A percentile compares a stretch with the other conserved stretches of the same genome.
Evolutionary conservation across 2,329 filamentous ascomycete genomes (phyloP).

Genomic region (Botrytis fragariae): DNA sequence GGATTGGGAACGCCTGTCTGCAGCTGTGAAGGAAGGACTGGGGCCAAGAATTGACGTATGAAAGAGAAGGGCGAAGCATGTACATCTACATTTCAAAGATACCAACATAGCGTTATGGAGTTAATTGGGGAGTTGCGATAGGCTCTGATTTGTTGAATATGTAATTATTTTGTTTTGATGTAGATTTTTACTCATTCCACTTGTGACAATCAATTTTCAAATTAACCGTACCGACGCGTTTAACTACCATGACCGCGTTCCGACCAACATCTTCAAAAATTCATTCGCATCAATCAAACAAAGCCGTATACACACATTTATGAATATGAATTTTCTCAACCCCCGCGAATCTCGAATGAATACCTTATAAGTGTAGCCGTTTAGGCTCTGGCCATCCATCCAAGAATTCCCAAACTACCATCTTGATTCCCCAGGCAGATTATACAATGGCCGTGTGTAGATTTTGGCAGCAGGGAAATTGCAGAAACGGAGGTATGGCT

Average conservation of each 20-base stretch:
- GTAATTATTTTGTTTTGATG: background rate
- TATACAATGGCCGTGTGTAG: slow-evolving; percentile 45
- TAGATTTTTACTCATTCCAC: background rate
- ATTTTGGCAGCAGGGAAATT: slow-evolving; percentile 64
- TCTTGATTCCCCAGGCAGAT: background rate
- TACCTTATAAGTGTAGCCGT: slow-evolving; percentile 8
- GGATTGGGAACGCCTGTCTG: slow-evolving; percentile 35
- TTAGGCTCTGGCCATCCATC: slow-evolving; percentile 4
- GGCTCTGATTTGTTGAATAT: background rate
- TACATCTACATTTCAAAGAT: slow-evolving; percentile 18
- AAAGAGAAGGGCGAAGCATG: background rate
- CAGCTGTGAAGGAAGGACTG: slow-evolving; percentile 35
- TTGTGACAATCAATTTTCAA: slow-evolving; percentile 6
- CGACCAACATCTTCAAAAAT: slow-evolving; percentile 10
- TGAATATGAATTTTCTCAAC: background rate
- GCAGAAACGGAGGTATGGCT: slow-evolving; percentile 46
- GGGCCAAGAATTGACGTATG: slow-evolving; percentile 30
- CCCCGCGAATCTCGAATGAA: slow-evolving; percentile 10
- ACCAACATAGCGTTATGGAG: slow-evolving; percentile 22
- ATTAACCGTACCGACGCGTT: slow-evolving; percentile 5
- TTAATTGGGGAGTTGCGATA: slow-evolving; percentile 14
- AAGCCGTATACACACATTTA: background rate
- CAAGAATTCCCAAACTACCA: background rate
- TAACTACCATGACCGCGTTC: background rate
- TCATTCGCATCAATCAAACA: background rate